phyloP scores from a whole-genome alignment of 2,329 filamentous ascomycete genomes.

The Amylocarpus encephaloides region DNA sequence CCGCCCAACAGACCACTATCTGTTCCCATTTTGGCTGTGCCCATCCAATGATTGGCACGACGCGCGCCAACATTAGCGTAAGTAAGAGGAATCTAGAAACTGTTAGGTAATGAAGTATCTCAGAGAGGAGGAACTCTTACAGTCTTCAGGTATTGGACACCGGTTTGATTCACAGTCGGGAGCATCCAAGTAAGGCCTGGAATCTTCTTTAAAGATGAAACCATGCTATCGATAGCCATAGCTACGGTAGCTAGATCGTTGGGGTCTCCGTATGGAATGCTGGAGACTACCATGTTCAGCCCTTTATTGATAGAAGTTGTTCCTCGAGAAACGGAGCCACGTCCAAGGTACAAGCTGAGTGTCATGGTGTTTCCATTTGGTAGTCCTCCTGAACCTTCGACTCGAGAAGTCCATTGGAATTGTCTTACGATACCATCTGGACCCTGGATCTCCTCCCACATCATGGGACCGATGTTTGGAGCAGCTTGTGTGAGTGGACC shows the following conservation, averaged over 20 bases:
- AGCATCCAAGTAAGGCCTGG: conserved; percentile 50
- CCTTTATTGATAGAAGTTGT: conserved; percentile 52
- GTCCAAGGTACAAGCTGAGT: conserved; percentile 57
- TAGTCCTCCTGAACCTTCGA: conserved; percentile 39
- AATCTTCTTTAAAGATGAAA: conserved; percentile 46
- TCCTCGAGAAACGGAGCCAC: conserved; percentile 56
- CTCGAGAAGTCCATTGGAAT: conserved; percentile 60
- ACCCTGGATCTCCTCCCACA: conserved; percentile 52
- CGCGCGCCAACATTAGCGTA: conserved; percentile 28
- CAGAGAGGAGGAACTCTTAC: conserved; percentile 29
- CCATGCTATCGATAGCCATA: conserved; percentile 54
- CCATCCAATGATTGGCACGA: conserved; percentile 38
- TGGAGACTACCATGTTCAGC: conserved; percentile 52
- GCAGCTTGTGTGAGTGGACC: conserved; percentile 59
- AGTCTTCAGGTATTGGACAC: conserved; percentile 49
- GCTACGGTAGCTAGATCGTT: conserved; percentile 59
- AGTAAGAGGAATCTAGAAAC: conserved; percentile 19
- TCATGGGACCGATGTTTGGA: conserved; percentile 58
- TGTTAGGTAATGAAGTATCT: conserved; percentile 13
- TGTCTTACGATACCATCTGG: conserved; percentile 55
- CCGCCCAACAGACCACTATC: conserved; percentile 42
- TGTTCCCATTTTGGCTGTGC: conserved; percentile 54
- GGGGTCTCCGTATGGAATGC: conserved; percentile 43
- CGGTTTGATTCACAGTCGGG: conserved; percentile 45
- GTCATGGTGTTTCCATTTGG: conserved; percentile 27